Conservation (phyloP, 257 asterid species). For the Scutellaria minor region DNA sequence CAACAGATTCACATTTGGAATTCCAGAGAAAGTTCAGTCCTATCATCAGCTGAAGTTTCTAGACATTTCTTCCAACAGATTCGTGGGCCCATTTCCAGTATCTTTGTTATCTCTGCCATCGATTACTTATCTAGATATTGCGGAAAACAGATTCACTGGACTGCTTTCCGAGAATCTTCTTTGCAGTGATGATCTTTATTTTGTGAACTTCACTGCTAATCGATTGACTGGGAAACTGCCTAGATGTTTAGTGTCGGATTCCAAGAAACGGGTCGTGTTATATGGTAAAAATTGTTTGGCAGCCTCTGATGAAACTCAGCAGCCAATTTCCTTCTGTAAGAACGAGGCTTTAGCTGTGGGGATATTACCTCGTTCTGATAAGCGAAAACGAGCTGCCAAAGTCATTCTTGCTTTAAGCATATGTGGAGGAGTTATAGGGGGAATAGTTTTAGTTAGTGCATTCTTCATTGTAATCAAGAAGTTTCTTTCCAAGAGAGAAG, state of each 20-base stretch:
- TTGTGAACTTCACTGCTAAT: slow-evolving; percentile 75
- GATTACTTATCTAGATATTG: slow-evolving; percentile 56
- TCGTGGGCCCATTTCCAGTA: slow-evolving; percentile 81
- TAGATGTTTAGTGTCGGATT: slow-evolving; percentile 50
- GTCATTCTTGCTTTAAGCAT: slow-evolving; percentile 55
- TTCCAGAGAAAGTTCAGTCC: slow-evolving; percentile 66
- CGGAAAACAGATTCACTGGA: slow-evolving; percentile 76
- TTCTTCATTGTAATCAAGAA: slow-evolving; percentile 47
- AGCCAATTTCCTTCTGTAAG: slow-evolving; percentile 64
- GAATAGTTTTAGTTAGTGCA: slow-evolving; percentile 47
- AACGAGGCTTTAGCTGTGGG: slow-evolving; percentile 89
- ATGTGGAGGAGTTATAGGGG: slow-evolving; percentile 59
- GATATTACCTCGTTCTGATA: slow-evolving; percentile 56
- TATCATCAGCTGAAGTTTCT: slow-evolving; percentile 60
- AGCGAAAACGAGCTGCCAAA: slow-evolving; percentile 48
- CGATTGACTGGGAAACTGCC: slow-evolving; percentile 81
- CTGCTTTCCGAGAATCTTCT: slow-evolving; percentile 61
- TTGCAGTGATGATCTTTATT: slow-evolving; percentile 56
- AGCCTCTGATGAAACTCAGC: slow-evolving; percentile 55
- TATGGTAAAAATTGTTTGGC: slow-evolving; percentile 68
- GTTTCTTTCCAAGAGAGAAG: slow-evolving; percentile 46
- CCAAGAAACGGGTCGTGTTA: slow-evolving; percentile 42
- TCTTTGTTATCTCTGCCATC: slow-evolving; percentile 72
- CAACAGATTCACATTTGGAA: slow-evolving; percentile 64
- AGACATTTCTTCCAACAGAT: slow-evolving; percentile 72